Conservation (phyloP, 73 alveolate species). For the Loxodes magnus region DNA sequence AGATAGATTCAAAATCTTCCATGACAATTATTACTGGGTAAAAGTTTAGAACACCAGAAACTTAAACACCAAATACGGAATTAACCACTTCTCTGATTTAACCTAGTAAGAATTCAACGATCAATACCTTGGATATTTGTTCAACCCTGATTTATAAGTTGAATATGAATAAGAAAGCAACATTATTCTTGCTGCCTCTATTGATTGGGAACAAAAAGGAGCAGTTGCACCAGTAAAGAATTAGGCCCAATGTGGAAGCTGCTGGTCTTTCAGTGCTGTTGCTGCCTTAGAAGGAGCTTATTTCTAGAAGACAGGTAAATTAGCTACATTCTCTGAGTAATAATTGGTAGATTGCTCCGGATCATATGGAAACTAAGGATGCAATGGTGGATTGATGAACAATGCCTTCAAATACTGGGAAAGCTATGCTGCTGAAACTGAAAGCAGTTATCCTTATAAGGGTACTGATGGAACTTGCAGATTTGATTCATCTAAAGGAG, state of each 20-base stretch:
- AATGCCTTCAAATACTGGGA: conserved; percentile 14
- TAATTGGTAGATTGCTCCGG: conserved; percentile 63
- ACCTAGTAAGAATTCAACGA: conserved; percentile 21
- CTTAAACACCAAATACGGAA: too few relatives aligned
- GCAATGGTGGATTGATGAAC: conserved; percentile 23
- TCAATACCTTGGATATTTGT: conserved; percentile 12
- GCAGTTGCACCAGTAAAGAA: conserved; percentile 55
- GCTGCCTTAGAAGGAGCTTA: conserved; percentile 61
- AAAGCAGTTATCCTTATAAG: conserved; percentile 17
- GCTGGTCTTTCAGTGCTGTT: conserved; percentile 77
- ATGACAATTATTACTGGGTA: too few relatives aligned
- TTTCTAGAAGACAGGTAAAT: conserved; percentile 13
- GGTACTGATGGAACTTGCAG: conserved; percentile 20
- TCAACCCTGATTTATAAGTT: conserved; percentile 26
- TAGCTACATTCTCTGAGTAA: conserved; percentile 36
- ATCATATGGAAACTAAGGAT: conserved; percentile 42
- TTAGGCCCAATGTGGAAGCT: conserved; percentile 64
- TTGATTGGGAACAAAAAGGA: conserved; percentile 48
- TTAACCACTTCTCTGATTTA: conserved; percentile 29
- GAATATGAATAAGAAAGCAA: background rate
- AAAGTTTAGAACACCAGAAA: too few relatives aligned
- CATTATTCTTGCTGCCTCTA: conserved; percentile 5
- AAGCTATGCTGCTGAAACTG: conserved; percentile 13
- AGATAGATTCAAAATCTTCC: too few relatives aligned
- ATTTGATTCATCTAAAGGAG: too few relatives aligned